Base-by-base conservation (phyloP, 768 basidiomycete genomes). In the Pleurotus tuoliensis region DNA sequence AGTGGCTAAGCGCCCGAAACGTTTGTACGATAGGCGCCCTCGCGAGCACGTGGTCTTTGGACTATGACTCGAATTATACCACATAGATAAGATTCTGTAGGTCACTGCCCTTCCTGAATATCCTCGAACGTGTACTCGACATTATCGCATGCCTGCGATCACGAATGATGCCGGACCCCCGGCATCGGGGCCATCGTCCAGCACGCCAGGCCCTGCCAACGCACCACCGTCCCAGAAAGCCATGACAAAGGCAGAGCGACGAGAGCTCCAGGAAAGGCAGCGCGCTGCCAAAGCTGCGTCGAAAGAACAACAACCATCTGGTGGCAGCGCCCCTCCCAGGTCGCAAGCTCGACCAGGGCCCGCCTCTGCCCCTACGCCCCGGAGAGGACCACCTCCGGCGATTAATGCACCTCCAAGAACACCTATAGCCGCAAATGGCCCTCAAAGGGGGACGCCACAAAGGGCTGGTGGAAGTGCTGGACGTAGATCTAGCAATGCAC, bases 191-290 rank as follows among this genome's bases (percentile, higher is more conserved):
- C 44, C 24, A 20, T 44, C 59, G 58, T 40, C 59, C 61, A 8
- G 46, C 62, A 12, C 56, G 49, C 16, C 59, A 43, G 18, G 67
- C 51, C 30, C 30, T 34, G 60, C 67, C 38, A 53, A 34, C 43
- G 70, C 69, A 13, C 73, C 74, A 48, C 74, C 77, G 59, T 76
- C 82, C 11, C 87, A 89, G 66, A 88, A 89, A 64, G 78, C 81
- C 41, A 86, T 89, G 82, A 83, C 89, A 25, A 94, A 90, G 70
- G 86, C 88, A 4, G 88, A 90, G 66, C 80, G 90, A 25, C 76
- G 88, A 62, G 90, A 89, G 64, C 76, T 88, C 13, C 90, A 92
- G 68, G 90, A 91, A 67, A 78, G 76, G 60, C 89, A 93, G 64
- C 79, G 90, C 52, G 90, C 90, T 8, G 87, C 87, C n/a, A 92